Evolutionary conservation across 78 protist species (phyloP).

Genomic region (Polysphondylium violaceum): DNA sequence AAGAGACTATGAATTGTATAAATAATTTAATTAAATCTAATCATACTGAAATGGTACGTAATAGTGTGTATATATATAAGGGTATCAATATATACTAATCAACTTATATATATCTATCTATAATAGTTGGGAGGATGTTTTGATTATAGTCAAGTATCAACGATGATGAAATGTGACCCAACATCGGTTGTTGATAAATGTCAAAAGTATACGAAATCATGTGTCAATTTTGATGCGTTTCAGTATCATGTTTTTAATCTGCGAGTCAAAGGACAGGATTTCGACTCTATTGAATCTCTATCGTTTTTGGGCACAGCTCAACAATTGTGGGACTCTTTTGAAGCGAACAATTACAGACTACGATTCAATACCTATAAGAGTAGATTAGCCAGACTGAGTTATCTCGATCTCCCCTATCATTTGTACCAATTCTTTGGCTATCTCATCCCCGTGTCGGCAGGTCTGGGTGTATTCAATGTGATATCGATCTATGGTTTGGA

Average conservation of each 20-base stretch:
- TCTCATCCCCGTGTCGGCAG: constrained; percentile 34
- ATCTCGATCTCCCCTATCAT: constrained; percentile 11
- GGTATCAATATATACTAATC: neutral
- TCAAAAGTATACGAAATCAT: neutral
- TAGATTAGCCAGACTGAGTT: constrained; percentile 9
- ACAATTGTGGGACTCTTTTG: constrained; percentile 69
- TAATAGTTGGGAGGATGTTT: constrained; percentile 32
- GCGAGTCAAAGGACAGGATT: neutral
- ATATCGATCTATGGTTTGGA: constrained; percentile 23
- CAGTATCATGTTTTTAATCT: neutral
- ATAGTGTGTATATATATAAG: neutral
- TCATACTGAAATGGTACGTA: constrained; percentile 5
- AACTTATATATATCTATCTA: neutral
- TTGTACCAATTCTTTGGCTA: neutral
- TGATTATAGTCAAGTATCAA: neutral
- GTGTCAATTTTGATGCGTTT: neutral
- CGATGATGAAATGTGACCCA: neutral
- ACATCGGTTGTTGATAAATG: neutral
- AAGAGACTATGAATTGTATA: constrained; percentile 6
- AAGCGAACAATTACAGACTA: constrained; percentile 8
- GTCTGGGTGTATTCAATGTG: constrained; percentile 40
- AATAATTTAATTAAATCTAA: neutral
- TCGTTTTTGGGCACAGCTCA: constrained; percentile 59
- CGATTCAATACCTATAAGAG: constrained; percentile 27
- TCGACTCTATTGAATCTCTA: constrained; percentile 1